phyloP scores from a whole-genome alignment of 192 early-diverging fungal species.

The Dissophora globulifera region DNA sequence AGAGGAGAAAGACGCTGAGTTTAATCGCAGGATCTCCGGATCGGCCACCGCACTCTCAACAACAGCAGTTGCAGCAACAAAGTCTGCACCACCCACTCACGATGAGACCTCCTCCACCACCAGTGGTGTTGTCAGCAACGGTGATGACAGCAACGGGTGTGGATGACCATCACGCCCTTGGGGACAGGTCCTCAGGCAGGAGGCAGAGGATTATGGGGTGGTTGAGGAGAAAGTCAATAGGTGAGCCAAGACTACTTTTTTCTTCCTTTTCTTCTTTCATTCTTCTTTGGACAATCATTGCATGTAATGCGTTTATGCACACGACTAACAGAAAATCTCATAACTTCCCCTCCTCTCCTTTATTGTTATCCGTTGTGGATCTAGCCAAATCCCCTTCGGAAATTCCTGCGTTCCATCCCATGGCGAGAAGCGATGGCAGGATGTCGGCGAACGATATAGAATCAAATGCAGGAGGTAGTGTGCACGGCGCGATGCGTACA shows the following conservation, averaged over 20 bases:
- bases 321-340: too few relatives aligned
- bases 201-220: slow-evolving; percentile 81
- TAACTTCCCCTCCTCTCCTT: too few relatives aligned
- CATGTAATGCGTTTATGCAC: too few relatives aligned
- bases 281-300: too few relatives aligned
- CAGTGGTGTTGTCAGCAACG: too few relatives aligned
- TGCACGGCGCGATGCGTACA: not conserved
- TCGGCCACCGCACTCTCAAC: slow-evolving; percentile 14
- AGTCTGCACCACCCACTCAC: slow-evolving; percentile 23
- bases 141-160: too few relatives aligned
- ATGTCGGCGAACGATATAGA: slow-evolving; percentile 17
- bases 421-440: slow-evolving; percentile 12
- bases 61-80: slow-evolving; percentile 33
- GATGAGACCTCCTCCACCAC: slow-evolving; percentile 6
- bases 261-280: too few relatives aligned
- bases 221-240: slow-evolving; percentile 70
- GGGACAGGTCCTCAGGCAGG: slow-evolving; percentile 44
- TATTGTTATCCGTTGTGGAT: too few relatives aligned
- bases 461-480: slow-evolving; percentile 1
- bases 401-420: slow-evolving; percentile 15
- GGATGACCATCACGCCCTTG: not conserved
- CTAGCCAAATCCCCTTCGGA: slow-evolving; percentile 32
- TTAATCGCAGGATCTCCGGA: slow-evolving; percentile 26
- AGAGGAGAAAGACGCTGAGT: slow-evolving; percentile 46
- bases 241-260: slow-evolving; percentile 49